phyloP scores from a whole-genome alignment of 2,329 filamentous ascomycete species.

The Colletotrichum sp. region DNA sequence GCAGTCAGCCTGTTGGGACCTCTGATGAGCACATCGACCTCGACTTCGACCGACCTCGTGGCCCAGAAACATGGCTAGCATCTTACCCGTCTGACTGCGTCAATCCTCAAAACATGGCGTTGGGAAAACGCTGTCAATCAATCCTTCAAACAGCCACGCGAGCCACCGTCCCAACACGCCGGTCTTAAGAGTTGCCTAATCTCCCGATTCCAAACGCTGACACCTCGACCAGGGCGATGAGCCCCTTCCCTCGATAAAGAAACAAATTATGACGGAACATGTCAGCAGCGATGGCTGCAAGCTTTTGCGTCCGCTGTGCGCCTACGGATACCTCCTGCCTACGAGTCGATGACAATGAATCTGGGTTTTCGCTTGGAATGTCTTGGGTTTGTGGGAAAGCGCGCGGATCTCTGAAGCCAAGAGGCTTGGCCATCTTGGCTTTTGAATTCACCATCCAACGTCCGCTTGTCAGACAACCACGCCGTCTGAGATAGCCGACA shows the following conservation, averaged over 20 bases:
- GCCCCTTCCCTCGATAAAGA: neutral
- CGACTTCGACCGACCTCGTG: neutral
- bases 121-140: neutral
- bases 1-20: neutral
- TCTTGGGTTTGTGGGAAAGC: neutral
- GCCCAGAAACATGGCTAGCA: neutral
- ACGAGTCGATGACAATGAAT: slow-evolving; percentile 11
- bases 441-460: neutral
- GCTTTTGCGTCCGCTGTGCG: neutral
- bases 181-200: neutral
- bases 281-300: neutral
- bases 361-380: neutral
- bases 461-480: neutral
- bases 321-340: neutral
- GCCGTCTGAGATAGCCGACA: slow-evolving; percentile 4
- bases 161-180: neutral
- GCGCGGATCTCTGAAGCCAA: slow-evolving; percentile 18
- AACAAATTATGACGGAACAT: neutral
- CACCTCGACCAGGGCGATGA: neutral
- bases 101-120: neutral
- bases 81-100: neutral
- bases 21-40: neutral
- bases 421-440: slow-evolving; percentile 5
- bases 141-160: neutral
- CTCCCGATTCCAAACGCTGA: neutral